phyloP scores from a whole-genome alignment of 371 early-diverging fungal species.

The Rhizopus arrhizus region DNA sequence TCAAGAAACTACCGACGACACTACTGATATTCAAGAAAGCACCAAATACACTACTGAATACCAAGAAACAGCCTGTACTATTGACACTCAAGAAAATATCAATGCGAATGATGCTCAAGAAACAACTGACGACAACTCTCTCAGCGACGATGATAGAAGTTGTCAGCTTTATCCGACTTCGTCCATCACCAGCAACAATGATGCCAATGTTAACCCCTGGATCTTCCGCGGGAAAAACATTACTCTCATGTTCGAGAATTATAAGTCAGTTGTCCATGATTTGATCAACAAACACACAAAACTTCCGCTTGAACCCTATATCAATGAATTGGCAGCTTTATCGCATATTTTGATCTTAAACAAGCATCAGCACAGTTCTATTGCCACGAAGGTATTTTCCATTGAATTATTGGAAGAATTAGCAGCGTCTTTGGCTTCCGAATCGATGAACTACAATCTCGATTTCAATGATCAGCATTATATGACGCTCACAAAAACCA shows the following conservation, averaged over 20 bases:
- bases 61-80: constrained; percentile 6
- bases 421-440: constrained; percentile 19
- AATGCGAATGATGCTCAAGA: constrained; percentile 7
- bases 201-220: constrained; percentile 1
- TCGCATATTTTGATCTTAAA: constrained; percentile 20
- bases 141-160: constrained; percentile 7
- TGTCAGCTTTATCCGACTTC: not conserved
- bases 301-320: constrained; percentile 28
- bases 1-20: constrained; percentile 15
- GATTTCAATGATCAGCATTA: constrained; percentile 5
- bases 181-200: constrained; percentile 1
- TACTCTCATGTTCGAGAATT: constrained; percentile 3
- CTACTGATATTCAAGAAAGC: constrained; percentile 8
- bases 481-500: constrained; percentile 16
- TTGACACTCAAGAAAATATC: constrained; percentile 9
- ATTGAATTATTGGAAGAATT: constrained; percentile 26
- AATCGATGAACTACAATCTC: constrained; percentile 18
- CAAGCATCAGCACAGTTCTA: constrained; percentile 24
- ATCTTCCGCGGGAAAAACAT: constrained; percentile 9
- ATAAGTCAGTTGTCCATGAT: constrained; percentile 1
- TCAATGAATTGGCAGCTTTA: constrained; percentile 31
- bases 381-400: constrained; percentile 24
- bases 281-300: constrained; percentile 16
- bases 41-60: constrained; percentile 11
- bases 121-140: not conserved